A percentile compares a stretch with the other conserved stretches of the same genome.
phyloP scores from a whole-genome alignment of 179 eudicot genomes.

The Vitellaria paradoxa region DNA sequence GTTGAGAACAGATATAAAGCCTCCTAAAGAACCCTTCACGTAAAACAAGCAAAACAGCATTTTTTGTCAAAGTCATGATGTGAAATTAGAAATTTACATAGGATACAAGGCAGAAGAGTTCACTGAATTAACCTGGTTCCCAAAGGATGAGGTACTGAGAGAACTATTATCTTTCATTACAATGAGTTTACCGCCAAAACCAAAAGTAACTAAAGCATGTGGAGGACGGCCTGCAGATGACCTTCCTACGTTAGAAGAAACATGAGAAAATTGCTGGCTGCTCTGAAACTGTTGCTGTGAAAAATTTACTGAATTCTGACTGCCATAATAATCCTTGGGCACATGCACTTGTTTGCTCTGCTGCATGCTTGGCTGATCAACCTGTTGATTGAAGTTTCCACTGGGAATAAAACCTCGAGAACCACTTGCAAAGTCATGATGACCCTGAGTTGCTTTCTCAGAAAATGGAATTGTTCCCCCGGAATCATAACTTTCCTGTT shows the following conservation, averaged over 20 bases:
- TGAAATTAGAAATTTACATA: neutral
- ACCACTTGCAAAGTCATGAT: constrained; percentile 30
- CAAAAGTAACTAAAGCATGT: constrained; percentile 83
- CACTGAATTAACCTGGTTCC: constrained; percentile 49
- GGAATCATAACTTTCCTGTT: constrained; percentile 31
- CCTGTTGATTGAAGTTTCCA: constrained; percentile 36
- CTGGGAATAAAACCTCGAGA: constrained; percentile 33
- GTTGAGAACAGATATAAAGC: constrained; percentile 51
- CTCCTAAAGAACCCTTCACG: constrained; percentile 52
- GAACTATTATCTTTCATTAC: constrained; percentile 55
- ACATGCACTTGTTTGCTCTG: constrained; percentile 39
- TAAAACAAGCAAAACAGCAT: constrained; percentile 10
- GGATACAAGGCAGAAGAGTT: neutral
- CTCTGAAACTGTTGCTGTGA: constrained; percentile 46
- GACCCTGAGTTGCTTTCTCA: constrained; percentile 32
- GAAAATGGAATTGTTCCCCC: constrained; percentile 34
- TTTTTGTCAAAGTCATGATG: neutral
- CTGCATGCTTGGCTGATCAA: constrained; percentile 28
- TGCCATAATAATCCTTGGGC: constrained; percentile 34
- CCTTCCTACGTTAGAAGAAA: constrained; percentile 40
- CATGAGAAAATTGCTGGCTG: constrained; percentile 37
- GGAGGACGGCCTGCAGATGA: constrained; percentile 85
- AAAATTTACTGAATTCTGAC: constrained; percentile 34
- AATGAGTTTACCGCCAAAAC: constrained; percentile 92
- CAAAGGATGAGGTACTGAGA: constrained; percentile 38